Percentiles rank a stretch among this genome's conserved stretches.
phyloP scores from a whole-genome alignment of 2,329 filamentous ascomycete genomes.

The Sporothrix brunneoviolacea region DNA sequence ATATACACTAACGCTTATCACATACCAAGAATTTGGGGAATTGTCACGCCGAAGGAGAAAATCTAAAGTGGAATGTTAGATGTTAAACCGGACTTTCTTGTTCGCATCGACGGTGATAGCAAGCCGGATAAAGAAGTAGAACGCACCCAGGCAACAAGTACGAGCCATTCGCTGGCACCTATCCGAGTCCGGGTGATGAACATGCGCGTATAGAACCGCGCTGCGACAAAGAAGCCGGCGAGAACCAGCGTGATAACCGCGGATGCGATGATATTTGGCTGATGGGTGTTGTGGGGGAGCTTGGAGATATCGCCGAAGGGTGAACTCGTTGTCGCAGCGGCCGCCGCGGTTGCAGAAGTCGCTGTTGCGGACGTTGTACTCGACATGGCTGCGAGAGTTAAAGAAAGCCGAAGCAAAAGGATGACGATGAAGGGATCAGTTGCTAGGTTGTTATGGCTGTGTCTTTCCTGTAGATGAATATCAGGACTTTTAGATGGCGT shows the following conservation, averaged over 20 bases:
- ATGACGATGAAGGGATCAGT: background rate
- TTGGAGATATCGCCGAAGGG: background rate
- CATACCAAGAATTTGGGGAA: constrained; percentile 17
- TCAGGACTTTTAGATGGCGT: no score
- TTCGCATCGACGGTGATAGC: no score
- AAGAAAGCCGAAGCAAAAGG: background rate
- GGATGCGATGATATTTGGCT: constrained; percentile 23
- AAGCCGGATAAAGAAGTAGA: no score
- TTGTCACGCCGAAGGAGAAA: constrained; percentile 22
- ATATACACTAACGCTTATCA: no score
- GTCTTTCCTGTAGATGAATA: no score
- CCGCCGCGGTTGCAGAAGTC: background rate
- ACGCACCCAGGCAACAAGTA: constrained; percentile 7
- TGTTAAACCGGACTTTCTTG: no score
- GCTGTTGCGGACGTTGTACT: background rate
- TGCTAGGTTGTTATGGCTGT: no score
- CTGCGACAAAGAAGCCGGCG: constrained; percentile 26
- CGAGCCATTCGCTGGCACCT: constrained; percentile 9
- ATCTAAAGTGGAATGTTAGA: no score
- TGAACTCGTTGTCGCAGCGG: background rate
- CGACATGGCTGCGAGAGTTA: no score
- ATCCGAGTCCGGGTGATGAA: constrained; percentile 5
- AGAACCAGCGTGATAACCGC: constrained; percentile 25
- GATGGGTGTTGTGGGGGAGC: constrained; percentile 15
- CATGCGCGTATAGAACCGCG: constrained; percentile 32